These are phyloP conservation scores for Plasmopara halstedii DNA, from an alignment of 352 stramenopile species.

Conservation along the genomic window DNA sequence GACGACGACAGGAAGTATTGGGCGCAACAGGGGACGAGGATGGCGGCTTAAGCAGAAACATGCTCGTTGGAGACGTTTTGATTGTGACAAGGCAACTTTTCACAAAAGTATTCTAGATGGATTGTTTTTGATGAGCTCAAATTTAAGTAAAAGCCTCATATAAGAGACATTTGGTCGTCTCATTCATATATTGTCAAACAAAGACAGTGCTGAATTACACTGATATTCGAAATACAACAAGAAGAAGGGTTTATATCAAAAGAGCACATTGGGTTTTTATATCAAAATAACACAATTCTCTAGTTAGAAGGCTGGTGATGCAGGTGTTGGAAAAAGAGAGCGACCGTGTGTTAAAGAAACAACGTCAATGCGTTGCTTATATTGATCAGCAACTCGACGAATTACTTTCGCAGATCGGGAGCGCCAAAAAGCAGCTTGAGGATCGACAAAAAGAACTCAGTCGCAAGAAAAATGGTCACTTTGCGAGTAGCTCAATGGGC, in stretches of 20 bases:
- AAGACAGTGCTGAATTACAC: too few species aligned
- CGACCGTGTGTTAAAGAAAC: conserved; percentile 62
- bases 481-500: conserved; percentile 8
- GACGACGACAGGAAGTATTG: conserved; percentile 1
- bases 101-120: neutral
- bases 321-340: conserved; percentile 53
- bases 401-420: conserved; percentile 52
- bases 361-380: conserved; percentile 47
- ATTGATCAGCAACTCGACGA: conserved; percentile 59
- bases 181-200: too few species aligned
- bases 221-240: too few species aligned
- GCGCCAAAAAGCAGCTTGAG: conserved; percentile 47
- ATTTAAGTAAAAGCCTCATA: too few species aligned
- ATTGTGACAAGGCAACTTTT: conserved; percentile 1
- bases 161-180: too few species aligned
- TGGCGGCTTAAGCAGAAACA: conserved; percentile 48
- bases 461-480: conserved; percentile 48
- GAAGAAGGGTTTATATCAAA: too few species aligned
- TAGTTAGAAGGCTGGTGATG: conserved; percentile 20
- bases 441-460: conserved; percentile 48
- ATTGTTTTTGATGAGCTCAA: too few species aligned
- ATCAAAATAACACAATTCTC: too few species aligned
- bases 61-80: conserved; percentile 8
- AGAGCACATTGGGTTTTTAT: too few species aligned
- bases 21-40: conserved; percentile 10